Conservation (phyloP, 139 green algal species). For the Chlorella vulgaris region DNA sequence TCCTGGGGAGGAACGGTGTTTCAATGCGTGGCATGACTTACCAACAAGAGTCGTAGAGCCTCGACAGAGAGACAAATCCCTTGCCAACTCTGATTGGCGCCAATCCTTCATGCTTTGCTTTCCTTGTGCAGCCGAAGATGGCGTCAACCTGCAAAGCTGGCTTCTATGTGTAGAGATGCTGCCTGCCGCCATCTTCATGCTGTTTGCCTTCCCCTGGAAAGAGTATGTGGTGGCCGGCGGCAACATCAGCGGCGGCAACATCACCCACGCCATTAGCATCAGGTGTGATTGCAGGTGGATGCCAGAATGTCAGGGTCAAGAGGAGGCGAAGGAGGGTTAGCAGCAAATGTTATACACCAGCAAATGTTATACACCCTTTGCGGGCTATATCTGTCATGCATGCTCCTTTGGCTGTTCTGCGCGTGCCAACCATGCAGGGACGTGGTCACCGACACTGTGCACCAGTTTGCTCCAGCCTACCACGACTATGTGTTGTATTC, state of each 20-base stretch:
- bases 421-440: too few species aligned
- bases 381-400: too few species aligned
- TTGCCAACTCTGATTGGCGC: not conserved
- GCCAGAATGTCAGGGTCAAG: too few species aligned
- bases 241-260: conserved; percentile 49
- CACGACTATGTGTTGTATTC: conserved; percentile 93
- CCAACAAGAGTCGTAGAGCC: too few species aligned
- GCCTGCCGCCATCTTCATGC: conserved; percentile 77
- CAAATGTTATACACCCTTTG: too few species aligned
- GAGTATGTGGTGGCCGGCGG: conserved; percentile 30
- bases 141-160: conserved; percentile 90
- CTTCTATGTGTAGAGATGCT: conserved; percentile 97
- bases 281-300: too few species aligned
- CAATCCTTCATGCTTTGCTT: not conserved
- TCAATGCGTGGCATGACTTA: too few species aligned
- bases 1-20: not conserved
- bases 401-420: too few species aligned
- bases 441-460: conserved; percentile 87
- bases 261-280: conserved; percentile 85
- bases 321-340: too few species aligned
- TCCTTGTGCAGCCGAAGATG: conserved; percentile 53
- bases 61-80: too few species aligned
- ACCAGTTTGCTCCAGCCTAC: conserved; percentile 93
- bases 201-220: conserved; percentile 88
- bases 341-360: too few species aligned